phyloP scores from a whole-genome alignment of 345 rosid genomes.

The Cardamine resedifolia region DNA sequence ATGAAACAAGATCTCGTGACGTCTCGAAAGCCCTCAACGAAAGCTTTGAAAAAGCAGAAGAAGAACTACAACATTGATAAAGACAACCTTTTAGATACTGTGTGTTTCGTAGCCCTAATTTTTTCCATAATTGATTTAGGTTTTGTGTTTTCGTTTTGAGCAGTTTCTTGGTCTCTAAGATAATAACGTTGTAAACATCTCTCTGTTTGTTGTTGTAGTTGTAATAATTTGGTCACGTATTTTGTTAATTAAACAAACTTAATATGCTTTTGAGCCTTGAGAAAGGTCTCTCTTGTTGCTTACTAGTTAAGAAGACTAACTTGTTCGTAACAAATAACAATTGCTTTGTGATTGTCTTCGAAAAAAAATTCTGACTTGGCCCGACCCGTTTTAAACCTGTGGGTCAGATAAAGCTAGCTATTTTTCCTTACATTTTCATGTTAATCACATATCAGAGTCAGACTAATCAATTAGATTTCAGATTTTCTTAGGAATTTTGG shows the following conservation, averaged over 20 bases:
- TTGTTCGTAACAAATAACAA: not conserved
- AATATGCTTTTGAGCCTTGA: not conserved
- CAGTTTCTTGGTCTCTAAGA: slow-evolving; percentile 13
- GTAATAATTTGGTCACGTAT: slow-evolving; percentile 18
- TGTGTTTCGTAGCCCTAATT: not conserved
- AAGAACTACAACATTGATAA: not conserved
- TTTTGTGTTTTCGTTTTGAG: not conserved
- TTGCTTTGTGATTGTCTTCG: not conserved
- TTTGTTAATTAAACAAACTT: not conserved
- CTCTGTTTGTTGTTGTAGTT: slow-evolving; percentile 25
- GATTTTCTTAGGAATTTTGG: not conserved
- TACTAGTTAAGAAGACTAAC: not conserved
- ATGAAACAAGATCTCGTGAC: not conserved
- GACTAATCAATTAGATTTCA: not conserved
- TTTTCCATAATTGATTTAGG: not conserved
- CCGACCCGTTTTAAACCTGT: not conserved
- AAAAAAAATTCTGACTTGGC: not conserved
- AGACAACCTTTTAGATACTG: not conserved
- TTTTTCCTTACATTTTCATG: not conserved
- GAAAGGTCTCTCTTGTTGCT: not conserved
- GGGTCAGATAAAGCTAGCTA: not conserved
- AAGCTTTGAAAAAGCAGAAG: slow-evolving; percentile 42
- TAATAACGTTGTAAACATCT: not conserved
- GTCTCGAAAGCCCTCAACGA: slow-evolving; percentile 49
- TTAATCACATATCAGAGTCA: not conserved